These are phyloP conservation scores for Phytopythium oedochilum DNA, from an alignment of 352 stramenopile species.

Conservation along the genomic window DNA sequence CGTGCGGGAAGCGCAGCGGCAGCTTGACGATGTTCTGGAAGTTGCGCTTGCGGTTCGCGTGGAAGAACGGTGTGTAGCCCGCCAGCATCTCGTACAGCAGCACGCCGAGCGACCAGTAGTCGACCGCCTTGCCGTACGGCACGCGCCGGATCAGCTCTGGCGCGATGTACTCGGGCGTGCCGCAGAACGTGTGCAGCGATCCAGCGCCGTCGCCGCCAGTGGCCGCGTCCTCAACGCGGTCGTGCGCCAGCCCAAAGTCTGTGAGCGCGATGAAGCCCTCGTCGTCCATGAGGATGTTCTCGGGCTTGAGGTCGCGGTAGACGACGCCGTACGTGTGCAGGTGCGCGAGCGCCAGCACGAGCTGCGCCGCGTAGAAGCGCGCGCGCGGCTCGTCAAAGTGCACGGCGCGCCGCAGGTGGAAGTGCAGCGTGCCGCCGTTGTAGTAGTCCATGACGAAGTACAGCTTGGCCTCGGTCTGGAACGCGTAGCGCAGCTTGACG, in stretches of 20 bases:
- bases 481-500: slow-evolving; percentile 83
- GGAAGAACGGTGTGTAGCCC: slow-evolving; percentile 75
- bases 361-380: slow-evolving; percentile 77
- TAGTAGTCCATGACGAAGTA: slow-evolving; percentile 92
- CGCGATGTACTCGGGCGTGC: slow-evolving; percentile 84
- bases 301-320: slow-evolving; percentile 96
- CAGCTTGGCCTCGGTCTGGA: slow-evolving; percentile 80
- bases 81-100: slow-evolving; percentile 85
- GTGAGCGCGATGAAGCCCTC: slow-evolving; percentile 84
- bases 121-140: slow-evolving; percentile 74
- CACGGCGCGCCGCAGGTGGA: slow-evolving; percentile 65
- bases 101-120: slow-evolving; percentile 87
- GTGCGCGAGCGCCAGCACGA: slow-evolving; percentile 76
- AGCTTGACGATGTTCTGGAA: slow-evolving; percentile 87
- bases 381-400: slow-evolving; percentile 67
- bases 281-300: slow-evolving; percentile 91
- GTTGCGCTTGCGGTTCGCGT: slow-evolving; percentile 75
- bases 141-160: slow-evolving; percentile 71
- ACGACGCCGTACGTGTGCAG: slow-evolving; percentile 88
- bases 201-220: slow-evolving; percentile 77
- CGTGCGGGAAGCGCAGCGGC: slow-evolving; percentile 57
- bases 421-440: slow-evolving; percentile 81
- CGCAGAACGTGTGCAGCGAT: slow-evolving; percentile 79
- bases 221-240: slow-evolving; percentile 52
- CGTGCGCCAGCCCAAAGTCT: slow-evolving; percentile 84